Base-by-base conservation (phyloP, 2,329 filamentous ascomycete genomes). In the Cladophialophora carrionii region DNA sequence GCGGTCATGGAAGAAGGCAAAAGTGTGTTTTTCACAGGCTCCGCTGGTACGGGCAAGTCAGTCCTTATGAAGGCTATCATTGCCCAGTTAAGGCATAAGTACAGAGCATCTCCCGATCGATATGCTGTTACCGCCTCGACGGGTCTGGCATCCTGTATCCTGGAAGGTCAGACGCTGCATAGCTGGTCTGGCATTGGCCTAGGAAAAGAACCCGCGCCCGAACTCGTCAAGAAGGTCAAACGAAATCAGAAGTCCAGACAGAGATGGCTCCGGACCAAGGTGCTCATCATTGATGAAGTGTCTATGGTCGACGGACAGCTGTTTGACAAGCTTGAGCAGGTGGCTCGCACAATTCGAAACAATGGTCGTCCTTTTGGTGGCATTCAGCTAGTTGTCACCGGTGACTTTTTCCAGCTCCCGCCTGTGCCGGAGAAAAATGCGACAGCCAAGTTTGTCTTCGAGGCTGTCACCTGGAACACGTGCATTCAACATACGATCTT, bases 231-330 rank as follows among this genome's bases (percentile, higher is more conserved):
- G 77, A 99, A 97, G 83, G 91, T 99, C 72, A 89, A 90, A 72
- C 86, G 88, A 64, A 97, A 98, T 71, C 83, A 85, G 20, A 98
- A 97, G 75, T 92, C 92, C 24, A 94, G 90, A 75, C 89, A 87
- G 69, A 86, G 94, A 48, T 99, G 96, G 96, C 79, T 96, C 70
- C 87, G 88, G 63, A 96, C 92, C 0, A 96, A 93, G 74, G 87
- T 92, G 12, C 84, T 99, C 26, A 84, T 99, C 71, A 86, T 99
- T 72, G 95, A 99, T 77, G 95, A 99, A 76, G 88, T 99, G 3
- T 98, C 95, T 12, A 99, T 99, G 96, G 93, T 99, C 4, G 95
- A 99, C 72, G 95, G 92, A 0, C 93, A 97, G 37, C 83, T 99
- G 0, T 99, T 98, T 71, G 95, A 99, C 80, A 99, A 99, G 77